These are phyloP conservation scores for Cutaneotrichosporon cutaneum DNA, from an alignment of 1,284 basidiomycete species.

Conservation along the genomic window DNA sequence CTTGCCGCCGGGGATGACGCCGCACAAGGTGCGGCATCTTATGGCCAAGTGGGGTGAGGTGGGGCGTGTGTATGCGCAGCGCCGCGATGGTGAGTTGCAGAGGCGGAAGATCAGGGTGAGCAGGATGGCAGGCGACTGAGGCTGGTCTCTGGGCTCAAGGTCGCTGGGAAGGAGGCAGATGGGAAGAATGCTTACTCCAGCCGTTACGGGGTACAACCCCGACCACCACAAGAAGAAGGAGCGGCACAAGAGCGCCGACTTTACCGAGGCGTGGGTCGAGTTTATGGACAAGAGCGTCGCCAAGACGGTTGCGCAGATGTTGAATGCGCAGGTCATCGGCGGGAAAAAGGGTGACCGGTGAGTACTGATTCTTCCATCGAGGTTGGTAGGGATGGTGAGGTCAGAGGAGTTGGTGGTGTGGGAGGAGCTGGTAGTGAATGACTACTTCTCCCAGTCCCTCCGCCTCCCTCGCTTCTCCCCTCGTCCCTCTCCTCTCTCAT, in stretches of 20 bases:
- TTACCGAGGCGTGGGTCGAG: slow-evolving; percentile 97
- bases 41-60: slow-evolving; percentile 81
- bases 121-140: too few species aligned
- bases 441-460: too few species aligned
- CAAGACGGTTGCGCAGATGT: slow-evolving; percentile 84
- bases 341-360: slow-evolving; percentile 74
- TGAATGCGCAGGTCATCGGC: slow-evolving; percentile 94
- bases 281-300: slow-evolving; percentile 92
- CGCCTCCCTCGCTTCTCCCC: too few species aligned
- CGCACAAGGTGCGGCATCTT: slow-evolving; percentile 90
- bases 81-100: slow-evolving; percentile 63
- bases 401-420: too few species aligned
- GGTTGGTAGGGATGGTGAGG: too few species aligned
- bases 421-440: too few species aligned
- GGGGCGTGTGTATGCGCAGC: slow-evolving; percentile 81
- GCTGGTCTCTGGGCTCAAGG: too few species aligned
- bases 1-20: slow-evolving; percentile 98
- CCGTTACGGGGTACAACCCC: slow-evolving; percentile 42
- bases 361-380: too few species aligned
- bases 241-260: slow-evolving; percentile 80
- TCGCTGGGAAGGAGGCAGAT: too few species aligned
- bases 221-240: slow-evolving; percentile 31
- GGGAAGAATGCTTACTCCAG: slow-evolving; percentile 19
- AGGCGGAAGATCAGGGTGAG: too few species aligned
- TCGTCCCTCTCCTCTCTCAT: too few species aligned